phyloP scores from a whole-genome alignment of 352 stramenopile genomes.

The Globisporangium iwayamae region DNA sequence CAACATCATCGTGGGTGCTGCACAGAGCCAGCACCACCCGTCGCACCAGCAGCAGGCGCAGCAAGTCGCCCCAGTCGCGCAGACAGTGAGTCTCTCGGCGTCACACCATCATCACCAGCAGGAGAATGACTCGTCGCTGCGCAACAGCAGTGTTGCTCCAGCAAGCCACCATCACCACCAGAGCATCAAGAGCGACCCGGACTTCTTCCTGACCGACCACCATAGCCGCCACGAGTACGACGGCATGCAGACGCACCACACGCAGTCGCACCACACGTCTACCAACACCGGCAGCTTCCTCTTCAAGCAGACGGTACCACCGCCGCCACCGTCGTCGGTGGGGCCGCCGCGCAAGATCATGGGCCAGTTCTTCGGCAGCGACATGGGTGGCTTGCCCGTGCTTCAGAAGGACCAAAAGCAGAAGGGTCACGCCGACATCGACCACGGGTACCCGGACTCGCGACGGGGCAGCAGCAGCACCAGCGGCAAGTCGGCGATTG shows the following conservation, averaged over 20 bases:
- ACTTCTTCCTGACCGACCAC: conserved; percentile 15
- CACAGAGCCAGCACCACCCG: conserved; percentile 14
- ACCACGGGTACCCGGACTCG: conserved; percentile 35
- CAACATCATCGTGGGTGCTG: conserved; percentile 60
- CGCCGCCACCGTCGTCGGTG: conserved; percentile 4
- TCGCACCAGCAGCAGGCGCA: not conserved
- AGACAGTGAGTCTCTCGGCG: not conserved
- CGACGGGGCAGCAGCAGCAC: conserved; percentile 13
- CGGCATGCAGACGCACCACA: conserved; percentile 18
- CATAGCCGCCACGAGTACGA: conserved; percentile 14
- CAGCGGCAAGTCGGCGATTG: conserved; percentile 17
- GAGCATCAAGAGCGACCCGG: conserved; percentile 12
- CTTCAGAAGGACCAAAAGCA: conserved; percentile 39
- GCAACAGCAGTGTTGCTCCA: conserved; percentile 1
- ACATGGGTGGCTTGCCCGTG: conserved; percentile 20
- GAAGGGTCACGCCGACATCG: conserved; percentile 15
- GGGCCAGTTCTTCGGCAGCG: conserved; percentile 33
- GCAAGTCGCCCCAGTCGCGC: not conserved
- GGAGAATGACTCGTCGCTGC: conserved; percentile 27
- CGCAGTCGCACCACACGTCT: conserved; percentile 14
- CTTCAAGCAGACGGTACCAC: conserved; percentile 35
- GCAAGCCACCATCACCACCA: not conserved
- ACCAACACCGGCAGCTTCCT: conserved; percentile 28
- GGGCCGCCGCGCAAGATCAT: conserved; percentile 35
- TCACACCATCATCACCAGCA: not conserved